phyloP scores from a whole-genome alignment of 169 alveolate species.

The Cryptosporidium felis region DNA sequence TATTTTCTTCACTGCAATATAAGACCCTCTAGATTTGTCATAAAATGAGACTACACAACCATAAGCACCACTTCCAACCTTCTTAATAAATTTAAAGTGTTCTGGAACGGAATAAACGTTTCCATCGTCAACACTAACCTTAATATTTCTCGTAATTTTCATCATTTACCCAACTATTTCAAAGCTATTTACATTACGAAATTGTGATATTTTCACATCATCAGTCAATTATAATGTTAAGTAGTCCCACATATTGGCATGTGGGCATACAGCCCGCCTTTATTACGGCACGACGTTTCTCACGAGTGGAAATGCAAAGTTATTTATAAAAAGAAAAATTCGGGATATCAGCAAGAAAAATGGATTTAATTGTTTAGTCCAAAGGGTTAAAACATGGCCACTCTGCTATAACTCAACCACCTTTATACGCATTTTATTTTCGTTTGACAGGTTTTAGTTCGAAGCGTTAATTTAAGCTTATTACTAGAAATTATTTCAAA shows the following conservation, averaged over 20 bases:
- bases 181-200: conserved; percentile 32
- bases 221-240: background rate
- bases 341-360: too few relatives aligned
- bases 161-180: background rate
- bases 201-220: background rate
- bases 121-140: conserved; percentile 53
- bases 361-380: too few relatives aligned
- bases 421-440: too few relatives aligned
- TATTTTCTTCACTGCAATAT: conserved; percentile 86
- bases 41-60: conserved; percentile 80
- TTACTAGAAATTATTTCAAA: too few relatives aligned
- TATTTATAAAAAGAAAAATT: too few relatives aligned
- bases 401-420: too few relatives aligned
- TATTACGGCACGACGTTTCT: conserved; percentile 63
- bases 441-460: too few relatives aligned
- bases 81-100: conserved; percentile 57
- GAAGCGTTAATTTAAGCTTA: too few relatives aligned
- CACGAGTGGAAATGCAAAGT: conserved; percentile 28
- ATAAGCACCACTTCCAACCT: conserved; percentile 81
- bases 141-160: conserved; percentile 27
- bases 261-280: conserved; percentile 70
- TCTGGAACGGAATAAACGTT: conserved; percentile 52
- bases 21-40: conserved; percentile 70
- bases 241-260: conserved; percentile 68
- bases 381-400: too few relatives aligned